Evolutionary conservation across 2,329 filamentous ascomycete genomes (phyloP).

Genomic region (Xylariaceae sp.): DNA sequence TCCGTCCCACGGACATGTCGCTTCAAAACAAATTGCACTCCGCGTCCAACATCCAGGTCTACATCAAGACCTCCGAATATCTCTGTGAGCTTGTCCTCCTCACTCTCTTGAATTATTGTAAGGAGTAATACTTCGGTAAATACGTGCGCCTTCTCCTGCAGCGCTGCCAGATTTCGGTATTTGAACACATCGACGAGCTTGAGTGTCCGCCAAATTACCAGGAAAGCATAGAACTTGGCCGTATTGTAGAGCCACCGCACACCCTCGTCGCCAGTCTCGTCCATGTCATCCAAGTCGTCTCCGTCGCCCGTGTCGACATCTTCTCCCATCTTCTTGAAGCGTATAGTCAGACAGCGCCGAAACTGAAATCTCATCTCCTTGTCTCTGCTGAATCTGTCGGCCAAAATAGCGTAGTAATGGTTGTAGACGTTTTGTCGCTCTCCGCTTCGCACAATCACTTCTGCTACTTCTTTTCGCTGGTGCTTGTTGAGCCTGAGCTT

Average conservation of each 20-base stretch:
- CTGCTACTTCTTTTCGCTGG: slow-evolving; percentile 85
- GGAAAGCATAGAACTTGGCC: slow-evolving; percentile 60
- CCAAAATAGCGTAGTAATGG: slow-evolving; percentile 89
- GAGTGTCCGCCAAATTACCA: slow-evolving; percentile 56
- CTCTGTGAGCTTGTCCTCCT: slow-evolving; percentile 63
- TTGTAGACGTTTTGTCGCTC: slow-evolving; percentile 87
- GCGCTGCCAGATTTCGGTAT: slow-evolving; percentile 77
- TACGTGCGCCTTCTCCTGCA: slow-evolving; percentile 76
- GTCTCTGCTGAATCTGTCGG: slow-evolving; percentile 77
- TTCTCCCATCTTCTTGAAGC: slow-evolving; percentile 88
- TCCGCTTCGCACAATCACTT: slow-evolving; percentile 86
- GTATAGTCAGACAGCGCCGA: slow-evolving; percentile 84
- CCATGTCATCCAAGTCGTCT: slow-evolving; percentile 62
- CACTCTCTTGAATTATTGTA: slow-evolving; percentile 73
- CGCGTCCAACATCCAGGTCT: slow-evolving; percentile 74
- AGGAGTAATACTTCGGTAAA: slow-evolving; percentile 85
- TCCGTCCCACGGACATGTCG: slow-evolving; percentile 74
- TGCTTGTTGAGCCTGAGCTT: slow-evolving; percentile 86
- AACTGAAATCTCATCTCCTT: slow-evolving; percentile 82
- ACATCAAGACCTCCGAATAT: slow-evolving; percentile 71
- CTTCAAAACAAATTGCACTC: slow-evolving; percentile 80
- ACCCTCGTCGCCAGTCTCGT: slow-evolving; percentile 60
- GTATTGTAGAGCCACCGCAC: slow-evolving; percentile 59
- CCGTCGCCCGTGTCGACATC: slow-evolving; percentile 63
- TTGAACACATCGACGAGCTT: slow-evolving; percentile 60